A percentile compares a stretch with the other conserved stretches of the same genome.
Evolutionary conservation across 768 basidiomycete genomes (phyloP).

Genomic region (Ramaria sp.): DNA sequence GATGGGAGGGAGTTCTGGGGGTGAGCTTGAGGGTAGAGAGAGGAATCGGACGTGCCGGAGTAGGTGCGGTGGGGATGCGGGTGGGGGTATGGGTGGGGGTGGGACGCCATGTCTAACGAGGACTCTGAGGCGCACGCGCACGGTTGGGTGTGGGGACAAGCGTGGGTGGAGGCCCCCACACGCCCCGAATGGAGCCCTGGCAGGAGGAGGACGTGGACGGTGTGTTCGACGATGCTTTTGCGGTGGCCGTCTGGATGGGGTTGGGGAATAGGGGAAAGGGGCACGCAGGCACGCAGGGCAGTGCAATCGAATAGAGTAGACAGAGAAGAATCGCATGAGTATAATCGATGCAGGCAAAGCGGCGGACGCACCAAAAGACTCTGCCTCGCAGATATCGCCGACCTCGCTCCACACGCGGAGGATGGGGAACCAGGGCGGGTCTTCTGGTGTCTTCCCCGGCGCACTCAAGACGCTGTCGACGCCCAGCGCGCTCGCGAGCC

Average conservation of each 20-base stretch:
- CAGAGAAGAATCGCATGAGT: too few relatives aligned
- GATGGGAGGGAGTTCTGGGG: too few relatives aligned
- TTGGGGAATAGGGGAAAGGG: neutral
- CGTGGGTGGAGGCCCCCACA: too few relatives aligned
- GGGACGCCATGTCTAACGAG: slow-evolving; percentile 21
- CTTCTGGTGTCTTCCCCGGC: slow-evolving; percentile 14
- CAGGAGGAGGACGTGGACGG: slow-evolving; percentile 63
- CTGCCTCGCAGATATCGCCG: slow-evolving; percentile 65
- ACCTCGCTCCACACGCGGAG: slow-evolving; percentile 67
- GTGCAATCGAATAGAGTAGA: too few relatives aligned
- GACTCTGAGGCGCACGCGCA: slow-evolving; percentile 14
- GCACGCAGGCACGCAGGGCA: neutral
- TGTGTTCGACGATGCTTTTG: slow-evolving; percentile 69
- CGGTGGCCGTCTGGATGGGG: slow-evolving; percentile 53
- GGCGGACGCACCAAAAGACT: slow-evolving; percentile 56
- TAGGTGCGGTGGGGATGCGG: slow-evolving; percentile 22
- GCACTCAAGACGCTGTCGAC: too few relatives aligned
- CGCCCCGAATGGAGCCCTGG: slow-evolving; percentile 51
- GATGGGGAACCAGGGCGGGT: slow-evolving; percentile 44
- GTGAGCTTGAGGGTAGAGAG: too few relatives aligned
- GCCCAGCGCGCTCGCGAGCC: too few relatives aligned
- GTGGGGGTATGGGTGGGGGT: slow-evolving; percentile 27
- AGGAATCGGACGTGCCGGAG: too few relatives aligned
- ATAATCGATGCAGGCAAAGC: too few relatives aligned
- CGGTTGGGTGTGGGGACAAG: too few relatives aligned